These are phyloP conservation scores for Verbena officinalis DNA, from an alignment of 257 asterid species.

Conservation along the genomic window DNA sequence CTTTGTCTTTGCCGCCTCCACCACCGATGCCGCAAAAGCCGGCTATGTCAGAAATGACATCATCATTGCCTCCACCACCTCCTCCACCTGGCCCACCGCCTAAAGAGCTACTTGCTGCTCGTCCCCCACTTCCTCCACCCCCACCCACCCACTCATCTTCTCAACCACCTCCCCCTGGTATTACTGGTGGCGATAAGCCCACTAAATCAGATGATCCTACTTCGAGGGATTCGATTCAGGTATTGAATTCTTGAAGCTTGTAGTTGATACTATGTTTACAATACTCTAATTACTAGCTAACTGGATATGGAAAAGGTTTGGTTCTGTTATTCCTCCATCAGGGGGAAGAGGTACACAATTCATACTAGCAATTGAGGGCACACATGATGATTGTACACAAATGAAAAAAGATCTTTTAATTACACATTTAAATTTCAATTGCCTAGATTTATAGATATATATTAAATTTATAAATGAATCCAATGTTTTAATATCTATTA, in stretches of 20 bases:
- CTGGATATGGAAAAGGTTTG: background rate
- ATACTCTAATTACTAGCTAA: slow-evolving; percentile 6
- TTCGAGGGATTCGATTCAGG: slow-evolving; percentile 60
- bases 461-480: no score
- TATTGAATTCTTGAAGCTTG: slow-evolving; percentile 32
- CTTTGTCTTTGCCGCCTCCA: slow-evolving; percentile 89
- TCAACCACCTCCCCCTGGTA: slow-evolving; percentile 78
- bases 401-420: no score
- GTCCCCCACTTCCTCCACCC: slow-evolving; percentile 64
- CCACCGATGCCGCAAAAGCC: slow-evolving; percentile 90
- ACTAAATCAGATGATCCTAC: slow-evolving; percentile 50
- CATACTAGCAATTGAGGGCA: background rate
- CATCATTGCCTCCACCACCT: slow-evolving; percentile 63
- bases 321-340: slow-evolving; percentile 4
- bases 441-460: no score
- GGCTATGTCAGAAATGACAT: slow-evolving; percentile 41
- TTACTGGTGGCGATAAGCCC: slow-evolving; percentile 53
- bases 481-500: no score
- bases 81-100: slow-evolving; percentile 98
- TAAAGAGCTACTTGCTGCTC: slow-evolving; percentile 60
- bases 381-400: no score
- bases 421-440: no score
- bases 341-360: background rate
- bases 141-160: slow-evolving; percentile 56
- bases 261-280: slow-evolving; percentile 14